phyloP scores from a whole-genome alignment of 129 eudicot species.

The Solidago caesia region DNA sequence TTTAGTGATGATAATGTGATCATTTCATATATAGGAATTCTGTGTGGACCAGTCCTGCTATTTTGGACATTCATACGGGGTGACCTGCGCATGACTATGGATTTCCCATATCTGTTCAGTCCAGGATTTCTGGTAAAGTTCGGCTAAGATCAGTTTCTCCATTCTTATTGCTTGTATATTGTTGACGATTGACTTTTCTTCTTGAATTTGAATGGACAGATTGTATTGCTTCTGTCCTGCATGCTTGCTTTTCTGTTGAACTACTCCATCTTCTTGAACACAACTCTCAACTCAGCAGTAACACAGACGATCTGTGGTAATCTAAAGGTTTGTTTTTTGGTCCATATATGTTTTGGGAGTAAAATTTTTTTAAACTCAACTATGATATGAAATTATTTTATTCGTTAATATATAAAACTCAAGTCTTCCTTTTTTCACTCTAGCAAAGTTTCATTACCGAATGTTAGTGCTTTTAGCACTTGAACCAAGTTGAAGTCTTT shows the following conservation, averaged over 20 bases:
- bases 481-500: background rate
- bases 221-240: conserved; percentile 78
- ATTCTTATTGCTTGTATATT: background rate
- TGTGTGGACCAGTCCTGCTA: too few relatives aligned
- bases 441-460: background rate
- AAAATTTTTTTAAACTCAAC: background rate
- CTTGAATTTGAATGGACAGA: conserved; percentile 37
- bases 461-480: background rate
- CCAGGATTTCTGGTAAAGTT: conserved; percentile 89
- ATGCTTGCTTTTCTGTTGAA: conserved; percentile 83
- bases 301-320: conserved; percentile 99
- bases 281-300: conserved; percentile 95
- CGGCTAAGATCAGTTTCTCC: background rate
- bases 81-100: conserved; percentile 63
- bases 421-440: background rate
- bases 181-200: background rate
- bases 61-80: conserved; percentile 66
- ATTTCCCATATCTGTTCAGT: conserved; percentile 67
- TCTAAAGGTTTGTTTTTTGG: conserved; percentile 62
- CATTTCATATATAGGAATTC: too few relatives aligned
- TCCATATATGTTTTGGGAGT: background rate
- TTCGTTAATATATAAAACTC: background rate
- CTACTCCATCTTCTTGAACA: conserved; percentile 84
- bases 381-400: background rate
- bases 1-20: too few relatives aligned